Evolutionary conservation across 2,329 filamentous ascomycete species (phyloP).

Genomic region (Colletotrichum lupini): DNA sequence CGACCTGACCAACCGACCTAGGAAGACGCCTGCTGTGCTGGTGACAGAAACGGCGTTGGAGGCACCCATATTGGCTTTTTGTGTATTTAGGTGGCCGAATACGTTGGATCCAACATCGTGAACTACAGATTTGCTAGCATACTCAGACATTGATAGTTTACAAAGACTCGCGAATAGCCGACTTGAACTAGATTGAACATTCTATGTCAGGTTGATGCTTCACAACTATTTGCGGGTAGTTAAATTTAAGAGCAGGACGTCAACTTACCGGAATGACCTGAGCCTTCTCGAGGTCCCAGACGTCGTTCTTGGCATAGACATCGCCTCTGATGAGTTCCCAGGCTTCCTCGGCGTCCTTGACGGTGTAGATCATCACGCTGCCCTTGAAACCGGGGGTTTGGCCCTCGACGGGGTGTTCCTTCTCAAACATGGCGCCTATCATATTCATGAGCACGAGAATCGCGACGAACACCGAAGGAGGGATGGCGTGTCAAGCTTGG

Average conservation of each 20-base stretch:
- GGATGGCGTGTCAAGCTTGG: too few relatives aligned
- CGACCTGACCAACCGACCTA: too few relatives aligned
- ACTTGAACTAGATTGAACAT: conserved; percentile 1
- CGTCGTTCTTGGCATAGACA: conserved; percentile 37
- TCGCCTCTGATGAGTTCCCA: conserved; percentile 37
- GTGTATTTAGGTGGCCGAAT: too few relatives aligned
- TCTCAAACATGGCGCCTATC: conserved; percentile 25
- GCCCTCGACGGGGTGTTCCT: conserved; percentile 22
- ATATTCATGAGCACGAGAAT: background rate
- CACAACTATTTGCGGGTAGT: too few relatives aligned
- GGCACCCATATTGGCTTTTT: too few relatives aligned
- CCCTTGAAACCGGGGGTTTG: conserved; percentile 21
- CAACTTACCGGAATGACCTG: conserved; percentile 39
- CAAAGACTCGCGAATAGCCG: conserved; percentile 15
- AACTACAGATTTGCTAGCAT: too few relatives aligned
- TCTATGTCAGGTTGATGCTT: background rate
- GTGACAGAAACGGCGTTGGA: too few relatives aligned
- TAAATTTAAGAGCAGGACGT: background rate
- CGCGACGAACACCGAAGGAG: background rate
- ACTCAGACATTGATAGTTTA: background rate
- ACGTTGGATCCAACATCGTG: too few relatives aligned
- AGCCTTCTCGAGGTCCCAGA: conserved; percentile 40
- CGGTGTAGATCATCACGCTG: conserved; percentile 27
- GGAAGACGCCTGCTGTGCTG: too few relatives aligned
- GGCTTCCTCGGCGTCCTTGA: conserved; percentile 33